phyloP scores from a whole-genome alignment of 495 filamentous ascomycete genomes.

The Corynascus novoguineensis region DNA sequence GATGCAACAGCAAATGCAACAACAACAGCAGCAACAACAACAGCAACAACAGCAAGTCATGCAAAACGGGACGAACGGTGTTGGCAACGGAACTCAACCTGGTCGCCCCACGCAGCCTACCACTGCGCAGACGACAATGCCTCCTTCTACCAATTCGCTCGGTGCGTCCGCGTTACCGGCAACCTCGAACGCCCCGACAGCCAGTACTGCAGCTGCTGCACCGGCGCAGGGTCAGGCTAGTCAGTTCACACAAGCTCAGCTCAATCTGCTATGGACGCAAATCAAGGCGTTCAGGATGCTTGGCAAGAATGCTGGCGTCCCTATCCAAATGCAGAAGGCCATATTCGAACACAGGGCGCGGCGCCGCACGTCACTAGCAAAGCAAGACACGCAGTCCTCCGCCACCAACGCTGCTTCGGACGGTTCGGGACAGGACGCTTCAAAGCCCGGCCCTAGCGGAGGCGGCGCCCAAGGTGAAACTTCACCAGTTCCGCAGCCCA shows the following conservation, averaged over 20 bases:
- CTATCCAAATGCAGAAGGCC: conserved; percentile 64
- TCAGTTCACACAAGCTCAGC: conserved; percentile 64
- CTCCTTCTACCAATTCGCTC: conserved; percentile 26
- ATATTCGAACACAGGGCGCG: conserved; percentile 67
- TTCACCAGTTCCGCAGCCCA: conserved; percentile 28
- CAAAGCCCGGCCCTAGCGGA: conserved; percentile 32
- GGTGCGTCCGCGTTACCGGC: conserved; percentile 34
- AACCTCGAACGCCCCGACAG: conserved; percentile 38
- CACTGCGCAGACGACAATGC: conserved; percentile 29
- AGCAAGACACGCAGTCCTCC: conserved; percentile 42
- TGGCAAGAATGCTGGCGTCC: conserved; percentile 73
- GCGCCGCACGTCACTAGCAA: conserved; percentile 51
- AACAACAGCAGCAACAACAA: conserved; percentile 37
- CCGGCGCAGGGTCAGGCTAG: conserved; percentile 18
- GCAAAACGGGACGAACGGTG: conserved; percentile 41
- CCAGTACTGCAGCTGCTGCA: conserved; percentile 20
- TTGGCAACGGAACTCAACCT: conserved; percentile 41
- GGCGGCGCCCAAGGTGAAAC: conserved; percentile 28
- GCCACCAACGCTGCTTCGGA: conserved; percentile 46
- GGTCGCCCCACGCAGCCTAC: conserved; percentile 32
- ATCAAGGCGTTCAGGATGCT: conserved; percentile 78
- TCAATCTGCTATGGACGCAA: conserved; percentile 65
- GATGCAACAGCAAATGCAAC: conserved; percentile 35
- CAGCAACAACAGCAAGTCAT: conserved; percentile 38
- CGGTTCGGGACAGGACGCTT: conserved; percentile 47